Evolutionary conservation across 495 filamentous ascomycete species (phyloP).

Genomic region (Lentithecium fluviatile): DNA sequence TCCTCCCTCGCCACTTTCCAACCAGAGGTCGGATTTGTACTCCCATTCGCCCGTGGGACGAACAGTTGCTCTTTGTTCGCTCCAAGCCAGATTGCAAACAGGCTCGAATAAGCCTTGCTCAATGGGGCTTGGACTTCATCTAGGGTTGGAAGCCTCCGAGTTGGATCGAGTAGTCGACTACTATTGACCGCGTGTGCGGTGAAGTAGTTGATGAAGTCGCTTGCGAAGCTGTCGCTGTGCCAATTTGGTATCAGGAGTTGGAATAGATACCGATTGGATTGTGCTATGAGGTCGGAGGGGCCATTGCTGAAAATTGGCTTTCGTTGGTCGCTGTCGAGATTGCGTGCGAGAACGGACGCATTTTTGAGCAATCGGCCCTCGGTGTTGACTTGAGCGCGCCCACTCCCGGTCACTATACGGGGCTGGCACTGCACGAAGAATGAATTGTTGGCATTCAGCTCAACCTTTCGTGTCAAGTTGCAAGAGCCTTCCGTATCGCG

Average conservation of each 20-base stretch:
- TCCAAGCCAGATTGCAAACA: constrained; percentile 44
- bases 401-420: background rate
- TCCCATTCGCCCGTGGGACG: background rate
- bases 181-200: constrained; percentile 30
- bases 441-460: constrained; percentile 6
- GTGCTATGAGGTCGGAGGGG: background rate
- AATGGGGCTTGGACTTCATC: constrained; percentile 27
- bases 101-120: constrained; percentile 32
- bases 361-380: constrained; percentile 2
- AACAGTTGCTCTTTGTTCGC: constrained; percentile 39
- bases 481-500: background rate
- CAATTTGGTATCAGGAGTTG: constrained; percentile 14
- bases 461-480: background rate
- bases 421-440: constrained; percentile 42
- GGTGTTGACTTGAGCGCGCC: background rate
- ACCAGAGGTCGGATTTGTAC: background rate
- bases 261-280: constrained; percentile 13
- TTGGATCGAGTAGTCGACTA: constrained; percentile 40
- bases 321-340: background rate
- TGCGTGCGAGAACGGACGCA: background rate
- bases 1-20: constrained; percentile 15
- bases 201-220: constrained; percentile 44
- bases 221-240: constrained; percentile 44
- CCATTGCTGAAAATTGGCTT: constrained; percentile 8
- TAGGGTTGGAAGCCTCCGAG: constrained; percentile 31